phyloP scores from a whole-genome alignment of 2,329 filamentous ascomycete species.

The Calonectria pseudoturangicola region DNA sequence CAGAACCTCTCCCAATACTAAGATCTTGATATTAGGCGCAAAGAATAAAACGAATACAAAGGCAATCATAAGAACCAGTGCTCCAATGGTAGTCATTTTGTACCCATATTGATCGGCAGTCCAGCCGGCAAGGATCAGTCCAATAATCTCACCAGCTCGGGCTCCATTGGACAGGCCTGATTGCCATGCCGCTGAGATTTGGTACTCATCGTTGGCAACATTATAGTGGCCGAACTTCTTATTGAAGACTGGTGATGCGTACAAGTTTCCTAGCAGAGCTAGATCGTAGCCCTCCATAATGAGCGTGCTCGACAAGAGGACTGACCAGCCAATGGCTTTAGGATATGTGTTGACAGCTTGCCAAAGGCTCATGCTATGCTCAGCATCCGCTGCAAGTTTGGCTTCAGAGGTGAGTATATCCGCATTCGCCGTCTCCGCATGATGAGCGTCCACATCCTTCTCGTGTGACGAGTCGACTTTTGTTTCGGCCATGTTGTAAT shows the following conservation, averaged over 20 bases:
- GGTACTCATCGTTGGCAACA: constrained; percentile 61
- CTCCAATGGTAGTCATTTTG: constrained; percentile 68
- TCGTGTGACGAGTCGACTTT: constrained; percentile 37
- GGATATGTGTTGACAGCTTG: constrained; percentile 65
- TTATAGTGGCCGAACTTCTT: constrained; percentile 66
- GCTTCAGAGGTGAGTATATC: constrained; percentile 60
- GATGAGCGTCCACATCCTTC: constrained; percentile 50
- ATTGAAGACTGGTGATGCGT: constrained; percentile 67
- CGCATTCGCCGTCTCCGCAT: constrained; percentile 52
- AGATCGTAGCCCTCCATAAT: constrained; percentile 73
- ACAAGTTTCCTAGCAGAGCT: constrained; percentile 69
- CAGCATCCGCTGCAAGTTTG: constrained; percentile 62
- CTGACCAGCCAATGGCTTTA: constrained; percentile 69
- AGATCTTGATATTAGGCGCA: constrained; percentile 65
- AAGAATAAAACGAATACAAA: constrained; percentile 75
- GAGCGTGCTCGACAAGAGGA: constrained; percentile 66
- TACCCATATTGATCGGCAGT: constrained; percentile 70
- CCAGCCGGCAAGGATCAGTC: constrained; percentile 72
- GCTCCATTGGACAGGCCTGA: constrained; percentile 73
- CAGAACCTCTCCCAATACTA: constrained; percentile 70
- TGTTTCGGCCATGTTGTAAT: constrained; percentile 51
- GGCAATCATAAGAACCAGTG: constrained; percentile 66
- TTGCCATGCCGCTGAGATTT: constrained; percentile 74
- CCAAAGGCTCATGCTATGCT: constrained; percentile 64
- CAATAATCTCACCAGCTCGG: constrained; percentile 72